Evolutionary conservation across 192 early-diverging fungal species (phyloP).

Genomic region (Diversispora eburnea): DNA sequence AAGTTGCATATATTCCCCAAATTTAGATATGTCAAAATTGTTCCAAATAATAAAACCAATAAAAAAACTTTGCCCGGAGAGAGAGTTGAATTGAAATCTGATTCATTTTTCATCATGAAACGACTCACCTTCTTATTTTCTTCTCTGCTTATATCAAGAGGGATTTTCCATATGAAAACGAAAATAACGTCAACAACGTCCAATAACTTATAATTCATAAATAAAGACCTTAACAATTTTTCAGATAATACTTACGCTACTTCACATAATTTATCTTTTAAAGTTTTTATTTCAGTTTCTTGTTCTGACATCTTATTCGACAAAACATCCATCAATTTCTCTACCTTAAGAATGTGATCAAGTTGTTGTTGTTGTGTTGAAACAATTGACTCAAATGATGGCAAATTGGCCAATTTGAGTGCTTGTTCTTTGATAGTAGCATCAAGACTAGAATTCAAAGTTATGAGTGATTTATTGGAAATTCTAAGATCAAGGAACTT

Average conservation of each 20-base stretch:
- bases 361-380: constrained; percentile 14
- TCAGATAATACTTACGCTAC: constrained; percentile 15
- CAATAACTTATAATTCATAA: neutral
- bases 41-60: constrained; percentile 5
- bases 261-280: constrained; percentile 1
- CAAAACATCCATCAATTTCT: constrained; percentile 12
- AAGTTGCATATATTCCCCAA: constrained; percentile 7
- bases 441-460: neutral
- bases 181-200: neutral
- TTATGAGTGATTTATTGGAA: constrained; percentile 19
- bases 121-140: constrained; percentile 22
- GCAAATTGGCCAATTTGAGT: neutral
- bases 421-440: constrained; percentile 14
- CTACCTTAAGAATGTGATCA: constrained; percentile 13
- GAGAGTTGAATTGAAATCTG: neutral
- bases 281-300: constrained; percentile 11
- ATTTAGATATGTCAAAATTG: constrained; percentile 8
- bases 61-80: neutral
- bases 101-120: neutral
- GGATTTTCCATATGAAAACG: neutral
- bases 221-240: too few relatives aligned
- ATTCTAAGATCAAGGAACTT: constrained; percentile 25
- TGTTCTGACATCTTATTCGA: constrained; percentile 11
- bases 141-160: neutral
- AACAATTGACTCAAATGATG: constrained; percentile 1